Base-by-base conservation (phyloP, 2,329 filamentous ascomycete genomes). In the Alternaria alternata region DNA sequence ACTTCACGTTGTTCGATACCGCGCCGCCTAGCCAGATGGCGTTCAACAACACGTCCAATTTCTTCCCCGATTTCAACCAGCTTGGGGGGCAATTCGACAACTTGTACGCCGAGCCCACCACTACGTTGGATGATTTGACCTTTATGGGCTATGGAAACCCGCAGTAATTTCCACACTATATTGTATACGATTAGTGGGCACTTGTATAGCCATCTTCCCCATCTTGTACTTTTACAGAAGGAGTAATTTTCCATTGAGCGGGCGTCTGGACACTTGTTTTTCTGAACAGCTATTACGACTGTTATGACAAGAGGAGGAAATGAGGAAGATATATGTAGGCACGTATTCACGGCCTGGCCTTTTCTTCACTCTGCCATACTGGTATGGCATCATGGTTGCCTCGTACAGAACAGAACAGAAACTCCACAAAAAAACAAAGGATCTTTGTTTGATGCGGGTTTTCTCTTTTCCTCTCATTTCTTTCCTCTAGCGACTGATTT, bases 1-100 rank as follows among this genome's bases (percentile, higher is more conserved):
- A 92, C 75, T 93, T 92, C 68, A 84, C 86, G 18, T 83, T 93
- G 16, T 92, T 80, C 61, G 78, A 79, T 44, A 62, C 64, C 6
- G 67, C 68, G 22, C 66, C 66, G 41, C 53, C 69, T 14, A 65
- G 58, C 62, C 69, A 65, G 51, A 69, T 73, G 65, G 52, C 58
- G 24, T 62, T 73, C 46, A 69, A 66, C 56, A 65, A 61, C 36
- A 74, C 69, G 49, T 64, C 66, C 53, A 71, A 75, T 57, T 79
- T 78, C 68, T 80, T 79, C 54, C 77, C 76, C 18, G 76, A 79
- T n/a, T 73, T 77, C 54, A 72, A 67, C 38, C 73, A 77, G 59
- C 68, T 81, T 67, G 79, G 78, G 39, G 80, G 78, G 28, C 79
- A 81, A 59, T 71, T 72, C 32, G 74, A 79, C 54, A 69, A 69